Evolutionary conservation across 192 early-diverging fungal genomes (phyloP).

Genomic region (Coemansia pectinata): DNA sequence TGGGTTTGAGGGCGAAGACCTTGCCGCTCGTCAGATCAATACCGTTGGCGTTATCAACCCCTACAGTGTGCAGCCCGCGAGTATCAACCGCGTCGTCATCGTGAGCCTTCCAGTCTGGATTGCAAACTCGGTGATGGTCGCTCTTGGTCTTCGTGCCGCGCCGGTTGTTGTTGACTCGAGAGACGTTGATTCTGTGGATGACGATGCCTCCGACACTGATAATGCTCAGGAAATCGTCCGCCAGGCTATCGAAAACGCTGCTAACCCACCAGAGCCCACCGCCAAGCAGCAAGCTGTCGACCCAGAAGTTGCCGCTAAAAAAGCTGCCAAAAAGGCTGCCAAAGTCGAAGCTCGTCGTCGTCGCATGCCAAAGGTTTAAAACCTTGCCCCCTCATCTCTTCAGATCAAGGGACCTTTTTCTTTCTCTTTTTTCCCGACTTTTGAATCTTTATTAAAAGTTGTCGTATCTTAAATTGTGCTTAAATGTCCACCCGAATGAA

Average conservation of each 20-base stretch:
- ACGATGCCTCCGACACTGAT: background rate
- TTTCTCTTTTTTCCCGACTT: background rate
- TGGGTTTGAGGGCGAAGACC: slow-evolving; percentile 38
- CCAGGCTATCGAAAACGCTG: slow-evolving; percentile 16
- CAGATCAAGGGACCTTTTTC: background rate
- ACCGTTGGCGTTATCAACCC: slow-evolving; percentile 54
- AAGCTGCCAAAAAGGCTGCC: slow-evolving; percentile 46
- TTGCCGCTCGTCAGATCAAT: slow-evolving; percentile 32
- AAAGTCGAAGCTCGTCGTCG: slow-evolving; percentile 51
- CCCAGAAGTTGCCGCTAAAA: slow-evolving; percentile 39
- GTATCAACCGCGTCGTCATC: slow-evolving; percentile 29
- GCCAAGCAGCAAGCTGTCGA: slow-evolving; percentile 6
- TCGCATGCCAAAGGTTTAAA: slow-evolving; percentile 30
- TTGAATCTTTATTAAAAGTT: background rate
- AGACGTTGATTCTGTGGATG: background rate
- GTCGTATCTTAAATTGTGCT: background rate
- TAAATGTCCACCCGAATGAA: slow-evolving; percentile 8
- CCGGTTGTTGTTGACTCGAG: slow-evolving; percentile 4
- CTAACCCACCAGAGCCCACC: slow-evolving; percentile 5
- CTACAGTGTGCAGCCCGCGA: slow-evolving; percentile 42
- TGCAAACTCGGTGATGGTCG: slow-evolving; percentile 11
- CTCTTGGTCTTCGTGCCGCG: slow-evolving; percentile 11
- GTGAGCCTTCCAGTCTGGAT: slow-evolving; percentile 25
- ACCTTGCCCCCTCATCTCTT: too few species aligned
- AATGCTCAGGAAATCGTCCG: slow-evolving; percentile 6